phyloP scores from a whole-genome alignment of 139 green algal genomes.

The Diplosphaera chodatii region DNA sequence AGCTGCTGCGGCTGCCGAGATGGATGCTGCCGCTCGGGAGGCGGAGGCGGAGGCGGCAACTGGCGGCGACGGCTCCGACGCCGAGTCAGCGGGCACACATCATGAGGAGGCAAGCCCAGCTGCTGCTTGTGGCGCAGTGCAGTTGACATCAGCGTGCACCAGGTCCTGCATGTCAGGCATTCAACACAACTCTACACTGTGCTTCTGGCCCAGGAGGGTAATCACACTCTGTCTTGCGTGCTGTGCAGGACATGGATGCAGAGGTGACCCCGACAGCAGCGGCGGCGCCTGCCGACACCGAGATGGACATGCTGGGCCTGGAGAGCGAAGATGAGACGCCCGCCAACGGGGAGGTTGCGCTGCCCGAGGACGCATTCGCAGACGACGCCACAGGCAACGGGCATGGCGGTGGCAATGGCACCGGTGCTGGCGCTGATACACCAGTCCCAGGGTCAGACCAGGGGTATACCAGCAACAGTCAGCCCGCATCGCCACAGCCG shows the following conservation, averaged over 20 bases:
- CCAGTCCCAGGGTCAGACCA: no score
- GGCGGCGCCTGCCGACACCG: neutral
- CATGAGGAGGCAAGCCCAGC: neutral
- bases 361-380: no score
- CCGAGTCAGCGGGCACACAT: neutral
- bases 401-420: neutral
- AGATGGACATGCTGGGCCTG: neutral
- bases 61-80: neutral
- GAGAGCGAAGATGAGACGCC: neutral
- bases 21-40: no score
- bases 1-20: neutral
- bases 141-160: no score
- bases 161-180: no score
- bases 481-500: neutral
- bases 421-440: no score
- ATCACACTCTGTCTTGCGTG: no score
- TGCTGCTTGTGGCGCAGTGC: no score
- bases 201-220: no score
- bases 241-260: neutral
- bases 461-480: no score
- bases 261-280: neutral
- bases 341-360: neutral
- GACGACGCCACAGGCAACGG: neutral
- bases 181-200: no score
- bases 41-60: neutral